Evolutionary conservation across 2,329 filamentous ascomycete genomes (phyloP), one percentile per base, ranked within the genome.

Genomic region (Fusarium pseudocircinatum): DNA sequence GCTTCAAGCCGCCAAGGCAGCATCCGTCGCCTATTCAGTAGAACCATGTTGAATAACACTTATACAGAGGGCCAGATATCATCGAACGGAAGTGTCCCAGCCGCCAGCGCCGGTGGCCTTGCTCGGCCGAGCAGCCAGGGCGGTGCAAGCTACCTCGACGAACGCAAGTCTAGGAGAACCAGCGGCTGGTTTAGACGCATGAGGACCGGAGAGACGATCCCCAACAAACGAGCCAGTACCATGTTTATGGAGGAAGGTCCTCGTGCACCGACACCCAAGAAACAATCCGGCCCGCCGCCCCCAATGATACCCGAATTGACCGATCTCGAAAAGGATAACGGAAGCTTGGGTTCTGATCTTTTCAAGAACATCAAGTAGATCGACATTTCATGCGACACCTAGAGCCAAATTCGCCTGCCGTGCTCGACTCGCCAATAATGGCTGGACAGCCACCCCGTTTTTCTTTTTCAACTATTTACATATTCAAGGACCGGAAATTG

Each of bases 171-270:
- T 69, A 89, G 85, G 79, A 87, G 89, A 67, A 83, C 83, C 75
- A 90, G 88, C 76, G 87, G 88, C 43, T 91, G 88, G 88, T 90
- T 91, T 75, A 85, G 85, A 73, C 85, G 88, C 65, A 83, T 90
- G 75, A 84, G 86, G 64, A 79, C 78, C 60, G 79, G 82, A 57
- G 81, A 83, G 24, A 68, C 79, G 15, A 72, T 76, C 13, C 69
- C 78, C 47, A 80, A 79, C 47, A 80, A 80, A 74, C 86, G 86
- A 44, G 77, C 83, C 50, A 87, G 84, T 76, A 78, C 85, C 65
- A 72, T 84, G 52, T 82, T 85, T 49, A 53, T 74, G 63, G 82
- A 86, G 50, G 81, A 84, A 52, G 60, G 78, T 32, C 67, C 79
- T 56, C 69, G 69, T 15, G 61, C 75, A 34, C 73, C 80, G 60